Conservation (phyloP, 169 alveolate genomes). For the Eimeria tenella region DNA sequence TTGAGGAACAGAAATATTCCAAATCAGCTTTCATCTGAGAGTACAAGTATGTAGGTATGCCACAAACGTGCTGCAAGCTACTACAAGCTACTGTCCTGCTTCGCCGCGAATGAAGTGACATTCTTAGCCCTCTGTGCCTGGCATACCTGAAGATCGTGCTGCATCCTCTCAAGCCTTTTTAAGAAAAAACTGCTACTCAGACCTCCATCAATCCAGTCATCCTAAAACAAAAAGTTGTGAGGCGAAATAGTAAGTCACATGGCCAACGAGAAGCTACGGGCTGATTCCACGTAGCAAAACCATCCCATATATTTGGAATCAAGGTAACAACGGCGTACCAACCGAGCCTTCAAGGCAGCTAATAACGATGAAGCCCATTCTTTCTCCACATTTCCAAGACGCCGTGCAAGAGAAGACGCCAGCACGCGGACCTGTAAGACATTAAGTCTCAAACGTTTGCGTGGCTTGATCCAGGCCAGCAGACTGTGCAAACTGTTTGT, state of each 20-base stretch:
- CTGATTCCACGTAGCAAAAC: too few relatives aligned
- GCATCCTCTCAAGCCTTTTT: slow-evolving; percentile 54
- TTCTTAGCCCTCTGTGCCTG: background rate
- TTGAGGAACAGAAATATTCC: background rate
- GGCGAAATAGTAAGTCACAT: too few relatives aligned
- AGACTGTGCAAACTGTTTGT: too few relatives aligned
- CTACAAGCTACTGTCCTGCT: too few relatives aligned
- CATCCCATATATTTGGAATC: background rate
- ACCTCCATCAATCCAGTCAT: slow-evolving; percentile 74
- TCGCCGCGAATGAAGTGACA: too few relatives aligned
- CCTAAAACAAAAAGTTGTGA: slow-evolving; percentile 4
- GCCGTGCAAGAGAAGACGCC: slow-evolving; percentile 73
- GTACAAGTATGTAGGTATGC: too few relatives aligned
- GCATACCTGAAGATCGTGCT: slow-evolving; percentile 61
- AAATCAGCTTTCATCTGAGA: too few relatives aligned
- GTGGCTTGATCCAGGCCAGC: too few relatives aligned
- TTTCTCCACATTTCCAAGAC: slow-evolving; percentile 74
- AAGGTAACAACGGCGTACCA: slow-evolving; percentile 26
- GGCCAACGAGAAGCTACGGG: too few relatives aligned
- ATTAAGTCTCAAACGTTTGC: too few relatives aligned
- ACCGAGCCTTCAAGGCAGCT: slow-evolving; percentile 69
- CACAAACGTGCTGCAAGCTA: too few relatives aligned
- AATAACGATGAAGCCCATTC: slow-evolving; percentile 68
- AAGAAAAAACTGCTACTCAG: slow-evolving; percentile 66
- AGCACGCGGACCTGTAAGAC: slow-evolving; percentile 58